phyloP scores from a whole-genome alignment of 305 asterid genomes.

The Rubia peregrina region DNA sequence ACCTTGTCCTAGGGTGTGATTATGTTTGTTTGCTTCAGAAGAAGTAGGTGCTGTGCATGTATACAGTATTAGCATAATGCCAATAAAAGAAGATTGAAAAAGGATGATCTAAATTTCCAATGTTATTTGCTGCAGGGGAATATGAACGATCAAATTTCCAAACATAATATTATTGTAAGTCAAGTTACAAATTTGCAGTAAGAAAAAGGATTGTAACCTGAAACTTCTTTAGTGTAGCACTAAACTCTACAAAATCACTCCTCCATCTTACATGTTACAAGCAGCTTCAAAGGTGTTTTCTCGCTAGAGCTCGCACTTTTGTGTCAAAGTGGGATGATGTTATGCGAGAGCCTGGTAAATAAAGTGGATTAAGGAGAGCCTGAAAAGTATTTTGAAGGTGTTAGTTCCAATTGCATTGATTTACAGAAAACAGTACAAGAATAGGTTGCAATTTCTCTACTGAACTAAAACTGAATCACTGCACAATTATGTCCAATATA shows the following conservation, averaged over 20 bases:
- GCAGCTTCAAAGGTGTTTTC: conserved; percentile 62
- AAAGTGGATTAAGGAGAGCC: conserved; percentile 89
- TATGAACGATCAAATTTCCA: neutral
- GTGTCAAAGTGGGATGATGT: conserved; percentile 50
- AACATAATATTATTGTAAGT: neutral
- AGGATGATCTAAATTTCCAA: neutral
- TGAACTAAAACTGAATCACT: neutral
- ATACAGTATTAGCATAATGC: neutral
- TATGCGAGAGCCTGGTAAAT: conserved; percentile 86
- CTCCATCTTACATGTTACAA: neutral
- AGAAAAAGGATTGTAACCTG: neutral
- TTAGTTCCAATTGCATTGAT: conserved; percentile 8
- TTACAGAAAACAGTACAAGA: neutral
- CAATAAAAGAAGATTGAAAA: neutral
- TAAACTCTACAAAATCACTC: neutral
- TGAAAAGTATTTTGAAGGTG: conserved; percentile 29
- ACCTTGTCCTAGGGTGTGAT: too few relatives aligned
- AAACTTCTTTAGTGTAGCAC: neutral
- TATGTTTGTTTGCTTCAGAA: too few relatives aligned
- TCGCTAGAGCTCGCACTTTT: conserved; percentile 61
- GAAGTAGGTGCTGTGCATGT: neutral
- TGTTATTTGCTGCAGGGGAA: neutral
- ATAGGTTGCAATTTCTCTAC: neutral
- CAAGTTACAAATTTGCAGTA: neutral
- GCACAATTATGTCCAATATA: neutral